Evolutionary conservation across 208 protist species (phyloP).

Genomic region (Acanthamoeba culbertsoni): DNA sequence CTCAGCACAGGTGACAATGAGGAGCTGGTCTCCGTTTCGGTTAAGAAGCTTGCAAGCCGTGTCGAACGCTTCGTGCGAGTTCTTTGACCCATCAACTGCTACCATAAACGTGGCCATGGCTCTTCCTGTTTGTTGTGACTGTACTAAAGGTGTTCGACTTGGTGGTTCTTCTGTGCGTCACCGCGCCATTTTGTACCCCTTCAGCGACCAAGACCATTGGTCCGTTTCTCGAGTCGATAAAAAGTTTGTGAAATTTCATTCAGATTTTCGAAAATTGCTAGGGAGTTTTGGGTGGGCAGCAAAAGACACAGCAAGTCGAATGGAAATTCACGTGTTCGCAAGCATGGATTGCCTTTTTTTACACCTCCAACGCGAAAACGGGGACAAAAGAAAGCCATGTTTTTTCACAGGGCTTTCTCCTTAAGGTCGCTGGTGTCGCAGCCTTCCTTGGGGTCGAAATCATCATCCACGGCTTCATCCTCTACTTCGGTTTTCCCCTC

Average conservation of each 20-base stretch:
- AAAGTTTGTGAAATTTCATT: no score
- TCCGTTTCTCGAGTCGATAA: no score
- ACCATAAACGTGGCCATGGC: slow-evolving; percentile 18
- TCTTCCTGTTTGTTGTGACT: neutral
- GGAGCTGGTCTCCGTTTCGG: neutral
- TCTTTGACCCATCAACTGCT: slow-evolving; percentile 7
- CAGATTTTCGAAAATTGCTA: no score
- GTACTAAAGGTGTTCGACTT: neutral
- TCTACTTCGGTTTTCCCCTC: slow-evolving; percentile 29
- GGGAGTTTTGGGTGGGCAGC: no score
- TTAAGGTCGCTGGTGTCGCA: neutral
- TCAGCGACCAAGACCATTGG: no score
- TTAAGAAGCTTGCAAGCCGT: slow-evolving; percentile 4
- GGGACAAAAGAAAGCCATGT: neutral
- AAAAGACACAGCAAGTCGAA: no score
- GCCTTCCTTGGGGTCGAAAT: slow-evolving; percentile 15
- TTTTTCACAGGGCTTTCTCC: neutral
- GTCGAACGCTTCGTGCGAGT: slow-evolving; percentile 33
- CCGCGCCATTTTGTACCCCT: no score
- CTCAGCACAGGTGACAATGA: slow-evolving; percentile 22
- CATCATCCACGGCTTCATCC: slow-evolving; percentile 3
- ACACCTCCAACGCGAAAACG: neutral
- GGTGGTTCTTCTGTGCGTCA: neutral
- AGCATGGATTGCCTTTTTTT: neutral
- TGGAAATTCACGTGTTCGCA: neutral